Evolutionary conservation across 352 stramenopile genomes (phyloP).

Genomic region (Plasmopara halstedii): DNA sequence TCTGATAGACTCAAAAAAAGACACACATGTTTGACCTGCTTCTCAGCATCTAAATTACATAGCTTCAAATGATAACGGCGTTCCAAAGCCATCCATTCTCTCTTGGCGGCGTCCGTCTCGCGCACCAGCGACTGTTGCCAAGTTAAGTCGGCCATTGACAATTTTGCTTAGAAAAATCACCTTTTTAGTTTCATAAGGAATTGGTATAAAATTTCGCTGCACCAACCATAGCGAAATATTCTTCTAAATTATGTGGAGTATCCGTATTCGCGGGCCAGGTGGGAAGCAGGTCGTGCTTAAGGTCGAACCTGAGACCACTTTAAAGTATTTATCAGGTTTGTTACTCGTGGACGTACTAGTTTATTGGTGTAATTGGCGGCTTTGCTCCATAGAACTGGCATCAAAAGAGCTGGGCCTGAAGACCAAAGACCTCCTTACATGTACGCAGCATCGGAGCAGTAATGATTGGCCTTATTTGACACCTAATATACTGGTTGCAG

Average conservation of each 20-base stretch:
- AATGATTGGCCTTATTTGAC: no score
- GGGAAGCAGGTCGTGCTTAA: constrained; percentile 49
- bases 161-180: no score
- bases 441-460: constrained; percentile 37
- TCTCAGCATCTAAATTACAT: constrained; percentile 9
- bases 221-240: no score
- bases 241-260: constrained; percentile 72
- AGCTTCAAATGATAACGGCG: constrained; percentile 51
- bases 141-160: constrained; percentile 12
- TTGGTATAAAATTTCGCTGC: constrained; percentile 6
- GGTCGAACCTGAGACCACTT: constrained; percentile 26
- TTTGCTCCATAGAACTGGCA: constrained; percentile 28
- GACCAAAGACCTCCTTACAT: constrained; percentile 30
- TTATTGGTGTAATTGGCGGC: neutral
- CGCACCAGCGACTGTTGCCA: constrained; percentile 26
- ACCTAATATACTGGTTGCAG: constrained; percentile 21
- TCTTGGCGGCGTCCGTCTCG: constrained; percentile 28
- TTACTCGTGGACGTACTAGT: neutral
- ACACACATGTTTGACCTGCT: constrained; percentile 9
- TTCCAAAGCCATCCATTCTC: constrained; percentile 62
- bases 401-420: constrained; percentile 36
- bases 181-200: neutral
- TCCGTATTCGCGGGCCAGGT: constrained; percentile 53
- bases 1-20: constrained; percentile 61
- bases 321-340: constrained; percentile 50